Conservation (phyloP, 257 asterid genomes). For the Phtheirospermum japonicum region DNA sequence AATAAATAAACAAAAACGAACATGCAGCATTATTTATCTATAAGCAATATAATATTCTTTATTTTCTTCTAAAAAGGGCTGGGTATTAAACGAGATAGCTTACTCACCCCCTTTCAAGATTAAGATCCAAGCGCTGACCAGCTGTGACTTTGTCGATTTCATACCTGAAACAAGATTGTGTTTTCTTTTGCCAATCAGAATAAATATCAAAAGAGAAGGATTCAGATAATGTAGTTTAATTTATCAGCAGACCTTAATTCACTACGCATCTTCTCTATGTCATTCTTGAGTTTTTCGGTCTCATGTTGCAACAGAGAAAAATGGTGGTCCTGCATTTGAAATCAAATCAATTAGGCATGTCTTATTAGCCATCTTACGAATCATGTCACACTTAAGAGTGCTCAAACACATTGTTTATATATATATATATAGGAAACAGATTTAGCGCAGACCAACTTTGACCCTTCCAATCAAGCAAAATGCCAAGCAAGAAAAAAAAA, state of each 20-base stretch:
- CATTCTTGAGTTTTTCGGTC: conserved; percentile 75
- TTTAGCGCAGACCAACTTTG: neutral
- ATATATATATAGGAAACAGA: neutral
- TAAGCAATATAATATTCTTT: neutral
- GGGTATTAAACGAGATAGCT: conserved; percentile 15
- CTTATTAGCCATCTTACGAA: neutral
- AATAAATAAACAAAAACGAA: neutral
- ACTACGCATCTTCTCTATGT: conserved; percentile 64
- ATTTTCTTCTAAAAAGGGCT: neutral
- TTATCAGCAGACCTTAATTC: conserved; percentile 63
- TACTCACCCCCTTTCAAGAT: conserved; percentile 81
- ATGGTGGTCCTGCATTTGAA: conserved; percentile 71
- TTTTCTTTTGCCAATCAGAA: conserved; percentile 16
- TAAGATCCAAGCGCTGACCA: conserved; percentile 92
- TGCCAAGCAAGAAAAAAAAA: neutral
- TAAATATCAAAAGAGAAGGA: conserved; percentile 18
- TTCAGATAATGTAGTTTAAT: neutral
- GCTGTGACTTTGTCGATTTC: conserved; percentile 95
- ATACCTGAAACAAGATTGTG: conserved; percentile 53
- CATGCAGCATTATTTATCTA: too few species aligned
- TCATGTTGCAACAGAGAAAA: conserved; percentile 87
- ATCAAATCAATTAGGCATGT: conserved; percentile 24
- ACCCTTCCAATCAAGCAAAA: neutral
- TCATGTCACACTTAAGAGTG: neutral
- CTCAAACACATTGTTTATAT: conserved; percentile 2